Percentiles rank a stretch among this genome's conserved stretches.
phyloP scores from a whole-genome alignment of 2,329 filamentous ascomycete genomes.

The Alternaria postmessia region DNA sequence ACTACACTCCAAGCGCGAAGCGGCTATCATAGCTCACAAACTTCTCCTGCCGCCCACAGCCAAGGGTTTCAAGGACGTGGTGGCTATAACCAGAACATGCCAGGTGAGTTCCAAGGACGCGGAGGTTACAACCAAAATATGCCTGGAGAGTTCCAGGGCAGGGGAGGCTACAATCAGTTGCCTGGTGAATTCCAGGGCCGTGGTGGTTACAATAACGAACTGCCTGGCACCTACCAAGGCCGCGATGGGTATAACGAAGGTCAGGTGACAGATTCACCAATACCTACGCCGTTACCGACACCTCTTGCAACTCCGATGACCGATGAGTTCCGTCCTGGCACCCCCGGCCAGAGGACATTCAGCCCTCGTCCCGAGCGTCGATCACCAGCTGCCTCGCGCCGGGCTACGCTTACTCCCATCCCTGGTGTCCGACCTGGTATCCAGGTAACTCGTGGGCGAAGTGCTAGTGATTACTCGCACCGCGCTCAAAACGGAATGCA shows the following conservation, averaged over 20 bases:
- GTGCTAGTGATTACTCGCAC: conserved; percentile 40
- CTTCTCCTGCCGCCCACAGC: conserved; percentile 26
- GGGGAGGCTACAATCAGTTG: conserved; percentile 42
- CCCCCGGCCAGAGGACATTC: conserved; percentile 39
- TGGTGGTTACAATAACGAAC: conserved; percentile 42
- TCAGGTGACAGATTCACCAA: conserved; percentile 41
- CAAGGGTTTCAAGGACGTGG: conserved; percentile 39
- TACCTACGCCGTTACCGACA: conserved; percentile 38
- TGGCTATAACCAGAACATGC: conserved; percentile 41
- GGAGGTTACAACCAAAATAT: conserved; percentile 45
- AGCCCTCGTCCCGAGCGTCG: conserved; percentile 42
- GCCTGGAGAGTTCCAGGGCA: conserved; percentile 43
- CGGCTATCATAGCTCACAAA: conserved; percentile 25
- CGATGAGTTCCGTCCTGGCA: conserved; percentile 46
- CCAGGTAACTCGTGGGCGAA: conserved; percentile 41
- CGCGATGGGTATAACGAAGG: conserved; percentile 48
- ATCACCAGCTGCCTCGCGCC: conserved; percentile 43
- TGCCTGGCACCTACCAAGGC: conserved; percentile 43
- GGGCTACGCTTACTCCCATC: conserved; percentile 49
- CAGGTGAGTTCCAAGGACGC: conserved; percentile 39
- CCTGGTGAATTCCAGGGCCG: conserved; percentile 45
- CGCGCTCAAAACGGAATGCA: conserved; percentile 42
- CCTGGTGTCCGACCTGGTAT: conserved; percentile 47
- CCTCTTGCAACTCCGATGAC: conserved; percentile 37
- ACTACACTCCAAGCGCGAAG: conserved; percentile 29